These are phyloP conservation scores for Penicillium arizonense DNA, from an alignment of 495 filamentous ascomycete genomes.

Conservation along the genomic window DNA sequence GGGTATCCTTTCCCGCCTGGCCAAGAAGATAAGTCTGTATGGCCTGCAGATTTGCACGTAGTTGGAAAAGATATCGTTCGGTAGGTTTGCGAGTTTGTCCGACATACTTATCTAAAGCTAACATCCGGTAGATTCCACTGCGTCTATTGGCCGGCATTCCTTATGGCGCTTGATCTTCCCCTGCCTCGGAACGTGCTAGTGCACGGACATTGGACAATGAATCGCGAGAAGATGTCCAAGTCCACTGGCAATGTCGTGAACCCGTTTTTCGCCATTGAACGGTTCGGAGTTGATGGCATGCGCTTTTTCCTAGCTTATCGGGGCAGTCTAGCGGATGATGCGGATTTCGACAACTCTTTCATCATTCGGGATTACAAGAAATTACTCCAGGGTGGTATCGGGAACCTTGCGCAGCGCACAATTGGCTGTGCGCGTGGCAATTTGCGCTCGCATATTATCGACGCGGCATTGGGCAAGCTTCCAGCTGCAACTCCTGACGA, in stretches of 20 bases:
- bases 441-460: slow-evolving; percentile 52
- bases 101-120: slow-evolving; percentile 7
- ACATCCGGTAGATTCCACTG: slow-evolving; percentile 68
- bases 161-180: slow-evolving; percentile 83
- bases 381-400: slow-evolving; percentile 66
- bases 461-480: slow-evolving; percentile 33
- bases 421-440: slow-evolving; percentile 66
- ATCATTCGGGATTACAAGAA: slow-evolving; percentile 80
- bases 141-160: slow-evolving; percentile 96
- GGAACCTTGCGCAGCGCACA: slow-evolving; percentile 74
- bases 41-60: slow-evolving; percentile 91
- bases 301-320: slow-evolving; percentile 81
- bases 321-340: slow-evolving; percentile 70
- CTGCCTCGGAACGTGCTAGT: slow-evolving; percentile 80
- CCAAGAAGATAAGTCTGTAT: slow-evolving; percentile 58
- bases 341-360: slow-evolving; percentile 76
- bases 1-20: slow-evolving; percentile 81
- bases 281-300: slow-evolving; percentile 84
- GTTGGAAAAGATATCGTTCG: slow-evolving; percentile 95
- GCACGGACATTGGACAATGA: slow-evolving; percentile 94
- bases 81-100: slow-evolving; percentile 26
- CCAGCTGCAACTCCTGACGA: slow-evolving; percentile 28
- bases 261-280: slow-evolving; percentile 85
- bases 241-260: slow-evolving; percentile 93
- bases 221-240: slow-evolving; percentile 90